Conservation (phyloP, 164 flowering plant species). For the Houttuynia cordata region DNA sequence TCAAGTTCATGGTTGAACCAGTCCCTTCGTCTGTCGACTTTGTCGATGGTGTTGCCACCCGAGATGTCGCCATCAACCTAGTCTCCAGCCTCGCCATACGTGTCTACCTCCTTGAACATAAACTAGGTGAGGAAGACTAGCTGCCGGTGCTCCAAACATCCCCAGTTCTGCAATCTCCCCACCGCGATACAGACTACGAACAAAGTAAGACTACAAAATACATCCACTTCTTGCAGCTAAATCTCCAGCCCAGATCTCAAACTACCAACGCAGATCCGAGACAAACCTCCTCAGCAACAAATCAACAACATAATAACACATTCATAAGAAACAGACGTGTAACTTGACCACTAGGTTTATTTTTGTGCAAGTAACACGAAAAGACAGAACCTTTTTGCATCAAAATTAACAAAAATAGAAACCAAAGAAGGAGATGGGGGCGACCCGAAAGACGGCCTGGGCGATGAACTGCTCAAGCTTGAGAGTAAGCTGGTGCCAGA, state of each 20-base stretch:
- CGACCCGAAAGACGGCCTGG: slow-evolving; percentile 65
- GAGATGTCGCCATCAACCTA: slow-evolving; percentile 26
- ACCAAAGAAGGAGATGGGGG: too few relatives aligned
- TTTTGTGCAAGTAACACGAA: neutral
- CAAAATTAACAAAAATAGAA: neutral
- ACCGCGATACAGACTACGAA: too few relatives aligned
- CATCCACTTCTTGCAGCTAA: neutral
- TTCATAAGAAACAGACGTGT: too few relatives aligned
- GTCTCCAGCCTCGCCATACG: slow-evolving; percentile 31
- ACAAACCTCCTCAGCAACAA: too few relatives aligned
- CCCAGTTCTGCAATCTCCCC: too few relatives aligned
- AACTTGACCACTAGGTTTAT: too few relatives aligned
- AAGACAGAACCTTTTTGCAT: neutral
- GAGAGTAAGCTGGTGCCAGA: slow-evolving; percentile 94
- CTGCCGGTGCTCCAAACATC: slow-evolving; percentile 31
- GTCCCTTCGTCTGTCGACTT: slow-evolving; percentile 41
- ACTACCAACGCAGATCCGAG: neutral
- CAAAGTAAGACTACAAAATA: too few relatives aligned
- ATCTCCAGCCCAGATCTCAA: neutral
- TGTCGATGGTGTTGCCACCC: slow-evolving; percentile 44
- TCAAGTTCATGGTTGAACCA: slow-evolving; percentile 41
- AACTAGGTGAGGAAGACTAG: slow-evolving; percentile 7
- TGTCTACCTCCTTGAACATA: slow-evolving; percentile 40
- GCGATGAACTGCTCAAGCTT: slow-evolving; percentile 92
- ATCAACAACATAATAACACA: too few relatives aligned